Evolutionary conservation across 306 rosid species (phyloP).

Genomic region (Coriaria nepalensis): DNA sequence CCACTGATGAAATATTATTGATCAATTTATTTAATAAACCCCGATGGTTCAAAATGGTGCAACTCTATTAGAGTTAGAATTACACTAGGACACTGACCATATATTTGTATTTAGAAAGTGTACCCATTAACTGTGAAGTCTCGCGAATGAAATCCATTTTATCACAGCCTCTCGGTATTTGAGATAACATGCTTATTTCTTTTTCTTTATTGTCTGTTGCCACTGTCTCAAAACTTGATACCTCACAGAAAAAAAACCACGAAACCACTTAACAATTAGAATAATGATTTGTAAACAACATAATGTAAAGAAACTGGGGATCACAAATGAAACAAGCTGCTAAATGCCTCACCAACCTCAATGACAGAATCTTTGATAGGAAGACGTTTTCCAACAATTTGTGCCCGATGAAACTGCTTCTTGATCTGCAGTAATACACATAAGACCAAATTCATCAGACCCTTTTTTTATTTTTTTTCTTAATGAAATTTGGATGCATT

Average conservation of each 20-base stretch:
- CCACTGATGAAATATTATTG: too few species aligned
- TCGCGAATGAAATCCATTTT: conserved; percentile 42
- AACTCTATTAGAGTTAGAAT: too few species aligned
- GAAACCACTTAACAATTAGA: conserved; percentile 9
- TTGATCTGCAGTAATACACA: conserved; percentile 35
- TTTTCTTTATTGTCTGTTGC: conserved; percentile 24
- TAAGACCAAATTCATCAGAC: conserved; percentile 8
- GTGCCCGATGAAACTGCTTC: conserved; percentile 26
- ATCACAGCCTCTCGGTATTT: conserved; percentile 32
- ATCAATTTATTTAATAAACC: too few species aligned
- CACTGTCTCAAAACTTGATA: conserved; percentile 79
- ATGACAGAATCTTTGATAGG: conserved; percentile 49
- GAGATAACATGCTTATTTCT: conserved; percentile 15
- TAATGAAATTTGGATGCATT: too few species aligned
- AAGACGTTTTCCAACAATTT: conserved; percentile 60
- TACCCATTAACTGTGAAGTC: conserved; percentile 88
- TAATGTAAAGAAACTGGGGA: too few species aligned
- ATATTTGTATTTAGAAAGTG: neutral
- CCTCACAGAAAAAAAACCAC: conserved; percentile 38
- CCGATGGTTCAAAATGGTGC: too few species aligned
- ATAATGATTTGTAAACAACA: conserved; percentile 7
- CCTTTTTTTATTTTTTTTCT: too few species aligned
- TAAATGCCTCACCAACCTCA: conserved; percentile 47
- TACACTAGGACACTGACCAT: too few species aligned
- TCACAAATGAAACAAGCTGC: too few species aligned